Conservation (phyloP, 441 rosid species). For the Sinapis alba region DNA sequence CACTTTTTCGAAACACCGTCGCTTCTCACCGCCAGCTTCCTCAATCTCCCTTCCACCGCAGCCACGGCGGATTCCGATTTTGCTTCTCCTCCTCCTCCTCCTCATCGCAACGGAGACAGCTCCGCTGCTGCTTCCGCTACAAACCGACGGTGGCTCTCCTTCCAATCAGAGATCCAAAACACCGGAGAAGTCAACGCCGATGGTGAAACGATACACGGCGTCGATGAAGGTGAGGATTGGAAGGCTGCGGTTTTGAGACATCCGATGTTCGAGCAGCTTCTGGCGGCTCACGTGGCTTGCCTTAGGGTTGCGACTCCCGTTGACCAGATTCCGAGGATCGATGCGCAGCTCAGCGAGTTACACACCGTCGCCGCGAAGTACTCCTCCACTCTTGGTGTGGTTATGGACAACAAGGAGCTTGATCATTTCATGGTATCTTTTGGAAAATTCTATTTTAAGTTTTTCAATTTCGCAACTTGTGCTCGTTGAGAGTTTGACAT, state of each 20-base stretch:
- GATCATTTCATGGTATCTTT: constrained; percentile 90
- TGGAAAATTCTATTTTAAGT: background rate
- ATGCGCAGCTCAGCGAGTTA: constrained; percentile 89
- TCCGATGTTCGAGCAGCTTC: constrained; percentile 90
- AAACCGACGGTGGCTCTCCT: constrained; percentile 49
- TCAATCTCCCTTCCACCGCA: constrained; percentile 60
- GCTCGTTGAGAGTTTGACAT: background rate
- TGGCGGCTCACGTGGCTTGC: constrained; percentile 92
- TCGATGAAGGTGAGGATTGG: constrained; percentile 68
- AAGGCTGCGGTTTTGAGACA: constrained; percentile 83
- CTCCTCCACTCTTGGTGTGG: constrained; percentile 75
- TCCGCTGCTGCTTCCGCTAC: constrained; percentile 51
- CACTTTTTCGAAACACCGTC: constrained; percentile 30
- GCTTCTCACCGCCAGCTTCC: constrained; percentile 47
- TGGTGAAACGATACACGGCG: too few relatives aligned
- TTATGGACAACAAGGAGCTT: constrained; percentile 78
- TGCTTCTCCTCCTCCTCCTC: constrained; percentile 60
- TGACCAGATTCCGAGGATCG: constrained; percentile 95
- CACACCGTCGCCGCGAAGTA: constrained; percentile 86
- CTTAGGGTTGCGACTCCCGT: constrained; percentile 96
- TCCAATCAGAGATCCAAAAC: constrained; percentile 32
- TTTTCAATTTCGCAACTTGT: too few relatives aligned
- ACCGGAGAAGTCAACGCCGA: constrained; percentile 50
- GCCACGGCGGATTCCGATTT: constrained; percentile 48
- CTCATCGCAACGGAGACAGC: constrained; percentile 42